Conservation (phyloP, 225 moss, liverwort and hornwort genomes). For the Anthoceros angustus region DNA sequence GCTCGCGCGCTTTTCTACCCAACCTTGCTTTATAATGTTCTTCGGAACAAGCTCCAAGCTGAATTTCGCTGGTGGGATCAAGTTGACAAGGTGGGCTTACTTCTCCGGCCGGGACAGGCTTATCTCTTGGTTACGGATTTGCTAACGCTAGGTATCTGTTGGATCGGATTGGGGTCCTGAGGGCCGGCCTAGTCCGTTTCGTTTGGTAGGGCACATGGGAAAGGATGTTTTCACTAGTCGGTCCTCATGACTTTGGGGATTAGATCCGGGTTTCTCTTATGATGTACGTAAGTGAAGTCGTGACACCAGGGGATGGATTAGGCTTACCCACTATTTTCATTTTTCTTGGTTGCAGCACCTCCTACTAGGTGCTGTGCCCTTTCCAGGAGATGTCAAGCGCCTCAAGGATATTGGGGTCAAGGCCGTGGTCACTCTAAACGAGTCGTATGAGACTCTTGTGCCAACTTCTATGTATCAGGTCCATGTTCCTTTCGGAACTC, state of each 20-base stretch:
- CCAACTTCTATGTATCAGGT: slow-evolving; percentile 85
- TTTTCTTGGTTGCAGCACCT: slow-evolving; percentile 30
- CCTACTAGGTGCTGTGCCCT: slow-evolving; percentile 85
- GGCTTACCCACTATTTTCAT: neutral
- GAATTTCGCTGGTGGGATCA: slow-evolving; percentile 99
- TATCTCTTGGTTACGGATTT: neutral
- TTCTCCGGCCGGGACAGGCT: neutral
- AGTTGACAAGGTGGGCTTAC: slow-evolving; percentile 58
- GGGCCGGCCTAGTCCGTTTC: neutral
- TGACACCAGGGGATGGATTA: no score
- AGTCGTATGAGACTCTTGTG: slow-evolving; percentile 89
- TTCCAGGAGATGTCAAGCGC: slow-evolving; percentile 77
- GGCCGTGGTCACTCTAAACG: slow-evolving; percentile 82
- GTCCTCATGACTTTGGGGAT: no score
- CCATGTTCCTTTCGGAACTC: neutral
- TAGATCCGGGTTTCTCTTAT: no score
- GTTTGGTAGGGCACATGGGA: no score
- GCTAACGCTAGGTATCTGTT: neutral
- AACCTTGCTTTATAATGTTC: slow-evolving; percentile 76
- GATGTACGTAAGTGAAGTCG: no score
- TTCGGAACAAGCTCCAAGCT: slow-evolving; percentile 80
- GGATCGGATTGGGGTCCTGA: neutral
- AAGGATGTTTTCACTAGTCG: no score
- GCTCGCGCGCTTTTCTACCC: slow-evolving; percentile 88
- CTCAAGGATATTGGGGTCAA: slow-evolving; percentile 74